Conservation (phyloP, 495 filamentous ascomycete species). For the Hypoxylon fragiforme region DNA sequence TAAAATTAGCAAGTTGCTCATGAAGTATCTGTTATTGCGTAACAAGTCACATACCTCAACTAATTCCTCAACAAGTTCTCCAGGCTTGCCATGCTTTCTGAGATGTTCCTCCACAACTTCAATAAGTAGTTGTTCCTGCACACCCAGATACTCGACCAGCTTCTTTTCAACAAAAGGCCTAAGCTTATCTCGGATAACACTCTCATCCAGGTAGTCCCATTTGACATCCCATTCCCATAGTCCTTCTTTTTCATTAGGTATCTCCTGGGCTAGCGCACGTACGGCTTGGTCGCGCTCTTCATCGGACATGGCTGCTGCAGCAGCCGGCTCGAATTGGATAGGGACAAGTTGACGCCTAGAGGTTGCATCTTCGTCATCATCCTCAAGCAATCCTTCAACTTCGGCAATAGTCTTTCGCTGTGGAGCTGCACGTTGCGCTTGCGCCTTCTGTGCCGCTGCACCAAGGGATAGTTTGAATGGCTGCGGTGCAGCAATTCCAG, state of each 20-base stretch:
- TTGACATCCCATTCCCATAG: slow-evolving; percentile 91
- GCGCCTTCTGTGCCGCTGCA: slow-evolving; percentile 79
- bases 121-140: slow-evolving; percentile 94
- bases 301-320: slow-evolving; percentile 72
- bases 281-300: slow-evolving; percentile 82
- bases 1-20: slow-evolving; percentile 12
- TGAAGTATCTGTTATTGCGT: slow-evolving; percentile 8
- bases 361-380: slow-evolving; percentile 79
- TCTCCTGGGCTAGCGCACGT: slow-evolving; percentile 81
- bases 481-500: slow-evolving; percentile 65
- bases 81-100: slow-evolving; percentile 72
- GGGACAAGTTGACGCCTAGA: slow-evolving; percentile 82
- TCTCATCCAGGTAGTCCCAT: slow-evolving; percentile 91
- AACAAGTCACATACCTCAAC: slow-evolving; percentile 67
- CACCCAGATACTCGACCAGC: slow-evolving; percentile 92
- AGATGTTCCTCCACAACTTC: slow-evolving; percentile 90
- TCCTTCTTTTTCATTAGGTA: slow-evolving; percentile 82
- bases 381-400: slow-evolving; percentile 90
- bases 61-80: slow-evolving; percentile 80
- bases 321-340: slow-evolving; percentile 82
- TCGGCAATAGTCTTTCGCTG: slow-evolving; percentile 83
- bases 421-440: slow-evolving; percentile 67
- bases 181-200: slow-evolving; percentile 81
- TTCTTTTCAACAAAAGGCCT: slow-evolving; percentile 97
- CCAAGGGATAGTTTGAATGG: slow-evolving; percentile 94